Percentiles rank a stretch among this genome's conserved stretches.
phyloP scores from a whole-genome alignment of 768 basidiomycete genomes.

The Tulasnella sp. region DNA sequence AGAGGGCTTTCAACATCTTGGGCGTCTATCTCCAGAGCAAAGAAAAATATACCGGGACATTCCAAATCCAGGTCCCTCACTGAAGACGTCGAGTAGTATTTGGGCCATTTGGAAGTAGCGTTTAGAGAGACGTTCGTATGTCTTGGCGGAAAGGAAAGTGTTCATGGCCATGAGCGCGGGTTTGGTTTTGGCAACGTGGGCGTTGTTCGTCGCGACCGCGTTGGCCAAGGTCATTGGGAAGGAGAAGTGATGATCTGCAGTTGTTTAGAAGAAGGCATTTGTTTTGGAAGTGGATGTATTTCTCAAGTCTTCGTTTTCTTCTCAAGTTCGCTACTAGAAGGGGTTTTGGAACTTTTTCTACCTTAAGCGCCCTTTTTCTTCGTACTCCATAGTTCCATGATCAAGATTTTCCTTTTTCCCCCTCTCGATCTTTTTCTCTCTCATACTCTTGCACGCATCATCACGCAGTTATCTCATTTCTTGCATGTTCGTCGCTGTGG shows the following conservation, averaged over 20 bases:
- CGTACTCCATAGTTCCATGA: background rate
- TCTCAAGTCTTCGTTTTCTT: background rate
- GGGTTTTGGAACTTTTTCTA: background rate
- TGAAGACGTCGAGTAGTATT: background rate
- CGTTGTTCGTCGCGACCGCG: slow-evolving; percentile 49
- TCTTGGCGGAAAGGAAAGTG: slow-evolving; percentile 47
- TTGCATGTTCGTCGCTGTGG: background rate
- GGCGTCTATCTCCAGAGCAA: background rate
- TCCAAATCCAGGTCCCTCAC: background rate
- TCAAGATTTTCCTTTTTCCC: background rate
- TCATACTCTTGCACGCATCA: background rate
- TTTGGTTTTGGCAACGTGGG: slow-evolving; percentile 50
- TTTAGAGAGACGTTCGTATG: too few species aligned
- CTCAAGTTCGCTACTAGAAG: background rate
- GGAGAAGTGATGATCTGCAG: too few species aligned
- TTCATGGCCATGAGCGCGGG: slow-evolving; percentile 40
- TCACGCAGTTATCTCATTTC: background rate
- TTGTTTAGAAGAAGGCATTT: too few species aligned
- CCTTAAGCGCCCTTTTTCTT: background rate
- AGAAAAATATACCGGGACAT: background rate
- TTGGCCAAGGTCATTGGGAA: slow-evolving; percentile 13
- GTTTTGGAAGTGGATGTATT: background rate
- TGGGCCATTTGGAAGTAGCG: background rate
- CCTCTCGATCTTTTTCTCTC: background rate
- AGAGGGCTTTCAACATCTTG: background rate